Percentiles rank a stretch among this genome's conserved stretches.
These are phyloP conservation scores for Lyophyllum semitale DNA, from an alignment of 768 basidiomycete species.

Conservation along the genomic window DNA sequence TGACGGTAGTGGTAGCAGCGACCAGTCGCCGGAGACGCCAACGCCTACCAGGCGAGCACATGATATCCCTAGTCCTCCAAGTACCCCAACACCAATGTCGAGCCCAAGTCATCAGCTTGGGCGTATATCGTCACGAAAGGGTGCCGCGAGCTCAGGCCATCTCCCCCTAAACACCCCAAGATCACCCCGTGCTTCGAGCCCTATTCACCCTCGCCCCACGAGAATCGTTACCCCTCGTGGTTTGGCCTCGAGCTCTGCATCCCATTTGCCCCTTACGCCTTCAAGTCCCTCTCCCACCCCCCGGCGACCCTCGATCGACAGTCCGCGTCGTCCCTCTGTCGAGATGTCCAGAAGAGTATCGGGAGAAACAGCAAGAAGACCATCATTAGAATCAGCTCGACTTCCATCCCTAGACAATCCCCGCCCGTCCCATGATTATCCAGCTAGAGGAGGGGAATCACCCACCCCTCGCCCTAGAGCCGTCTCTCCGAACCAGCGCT, in stretches of 20 bases:
- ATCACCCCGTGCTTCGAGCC: constrained; percentile 38
- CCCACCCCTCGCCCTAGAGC: constrained; percentile 48
- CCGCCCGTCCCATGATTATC: constrained; percentile 24
- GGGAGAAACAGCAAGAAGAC: constrained; percentile 22
- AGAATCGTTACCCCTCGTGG: constrained; percentile 46
- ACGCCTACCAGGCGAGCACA: constrained; percentile 37
- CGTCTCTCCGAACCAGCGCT: constrained; percentile 47
- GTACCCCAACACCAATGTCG: constrained; percentile 47
- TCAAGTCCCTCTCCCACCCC: constrained; percentile 32
- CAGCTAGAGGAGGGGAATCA: constrained; percentile 33
- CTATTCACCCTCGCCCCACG: constrained; percentile 44
- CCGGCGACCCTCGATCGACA: constrained; percentile 40
- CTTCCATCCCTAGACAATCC: constrained; percentile 40
- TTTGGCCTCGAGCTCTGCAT: constrained; percentile 49
- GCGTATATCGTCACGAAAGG: constrained; percentile 33
- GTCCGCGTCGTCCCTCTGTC: constrained; percentile 32
- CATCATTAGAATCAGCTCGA: constrained; percentile 27
- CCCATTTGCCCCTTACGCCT: constrained; percentile 49
- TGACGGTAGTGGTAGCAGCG: constrained; percentile 14
- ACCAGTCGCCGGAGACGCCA: constrained; percentile 33
- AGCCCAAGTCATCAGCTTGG: constrained; percentile 35
- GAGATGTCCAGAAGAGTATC: constrained; percentile 36
- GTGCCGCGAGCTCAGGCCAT: constrained; percentile 40
- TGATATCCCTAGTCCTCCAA: constrained; percentile 46
- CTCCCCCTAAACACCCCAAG: constrained; percentile 41